Base-by-base conservation (phyloP, 2,329 filamentous ascomycete genomes). In the Stagonosporopsis vannaccii region DNA sequence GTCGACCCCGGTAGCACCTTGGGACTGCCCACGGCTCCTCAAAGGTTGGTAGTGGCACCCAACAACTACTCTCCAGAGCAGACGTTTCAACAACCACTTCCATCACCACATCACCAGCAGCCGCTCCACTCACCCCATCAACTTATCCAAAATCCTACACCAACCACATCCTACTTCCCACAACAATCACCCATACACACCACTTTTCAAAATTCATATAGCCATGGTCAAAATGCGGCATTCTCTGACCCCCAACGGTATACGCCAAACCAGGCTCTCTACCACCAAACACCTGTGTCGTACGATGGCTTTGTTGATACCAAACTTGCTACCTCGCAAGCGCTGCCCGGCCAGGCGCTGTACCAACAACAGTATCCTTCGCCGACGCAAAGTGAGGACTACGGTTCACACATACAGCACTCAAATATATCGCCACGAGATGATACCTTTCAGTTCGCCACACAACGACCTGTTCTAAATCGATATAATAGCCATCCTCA, bases 21-120 rank as follows among this genome's bases (percentile, higher is more conserved):
- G 43, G 46, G 15, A 28, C 51, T 47, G 36, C 26, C 62, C 13
- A 45, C 53, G 35, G 44, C 58, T 25, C 62, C 66, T 17, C 63
- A 64, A 54, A 56, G 55, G 12, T 59, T 65, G 15, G 46, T 61
- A 11, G 62, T 52, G 40, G 61, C 47, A 11, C 39, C 62, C 5
- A 50, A 43, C 41, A 56, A 50, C 41, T 74, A 73, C 39, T 47
- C 61, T 25, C 66, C 67, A 26, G 68, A 72, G 17, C 57, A 65
- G 13, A 61, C 55, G 35, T 74, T 69, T 58, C 67, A 65, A 25
- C 72, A 72, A 35, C 65, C 70, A 11, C 58, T 73, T 4, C 64
- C 63, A 9, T 73, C 71, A n/a, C 72, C 71, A 22, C 69, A 67
- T 45, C 67, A 69, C 32, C 70, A 71, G 46, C 69, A 68, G 32